Base-by-base conservation (phyloP, 805 yeast genomes). In the Lachancea meyersii region DNA sequence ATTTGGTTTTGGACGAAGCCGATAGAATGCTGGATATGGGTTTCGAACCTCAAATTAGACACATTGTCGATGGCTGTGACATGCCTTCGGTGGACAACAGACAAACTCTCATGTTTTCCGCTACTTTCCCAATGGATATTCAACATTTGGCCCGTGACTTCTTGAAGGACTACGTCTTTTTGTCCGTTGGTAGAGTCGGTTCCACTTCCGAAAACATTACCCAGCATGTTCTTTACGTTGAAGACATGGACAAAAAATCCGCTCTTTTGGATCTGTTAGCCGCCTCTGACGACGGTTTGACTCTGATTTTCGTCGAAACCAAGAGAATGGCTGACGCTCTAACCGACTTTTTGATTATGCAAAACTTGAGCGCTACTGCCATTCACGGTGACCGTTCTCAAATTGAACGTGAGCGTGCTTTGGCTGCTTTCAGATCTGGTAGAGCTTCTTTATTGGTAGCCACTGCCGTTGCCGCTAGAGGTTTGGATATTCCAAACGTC, bases 21-120 rank as follows among this genome's bases (percentile, higher is more conserved):
- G 98, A 93, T 72, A 86, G 98, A 76, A 93, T 93, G 98, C 81
- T 93, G 72, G 98, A 93, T 80, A 93, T 93, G 97, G 98, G 98
- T 78, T 93, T 93, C 73, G 98, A 93, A 75, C 97, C 97, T 53
- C 98, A 93, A 77, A 93, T 93, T 65, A 86, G 98, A 79, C 85
- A 88, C 67, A 91, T 93, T 62, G 98, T 93, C 49, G 94, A 91
- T 70, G 95, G 85, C 54, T 89, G 94, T 75, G 97, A 88, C 67
- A 93, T 93, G 98, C 97, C 99, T 49, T 80, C 74, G 52, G 94
- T 86, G 44, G 72, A 77, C 48, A 76, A 83, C 58, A 84, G 99
- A 74, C 98, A 93, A 73, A 93, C 99, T 31, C 79, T 93, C 60
- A 86, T 93, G 95, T 93, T 93, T 72, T 86, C 96, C 30, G 99